A percentile compares a stretch with the other conserved stretches of the same genome.
phyloP scores from a whole-genome alignment of 2,329 filamentous ascomycete genomes.

The Teratosphaeriaceae sp. region DNA sequence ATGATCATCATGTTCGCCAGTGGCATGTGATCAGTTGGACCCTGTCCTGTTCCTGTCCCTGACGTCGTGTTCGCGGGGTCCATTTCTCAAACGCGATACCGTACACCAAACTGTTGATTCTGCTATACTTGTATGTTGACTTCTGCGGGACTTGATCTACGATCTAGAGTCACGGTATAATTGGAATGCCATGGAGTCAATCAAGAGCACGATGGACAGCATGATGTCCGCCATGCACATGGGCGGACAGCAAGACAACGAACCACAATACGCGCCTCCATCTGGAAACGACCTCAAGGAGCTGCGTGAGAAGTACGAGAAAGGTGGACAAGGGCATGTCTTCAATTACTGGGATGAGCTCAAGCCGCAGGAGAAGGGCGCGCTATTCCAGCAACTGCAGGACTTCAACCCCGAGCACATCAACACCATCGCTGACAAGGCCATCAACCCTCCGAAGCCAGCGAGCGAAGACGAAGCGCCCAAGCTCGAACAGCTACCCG shows the following conservation, averaged over 20 bases:
- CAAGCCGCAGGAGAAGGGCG: slow-evolving; percentile 62
- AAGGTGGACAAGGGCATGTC: slow-evolving; percentile 72
- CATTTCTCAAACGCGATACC: too few relatives aligned
- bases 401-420: slow-evolving; percentile 79
- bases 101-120: too few relatives aligned
- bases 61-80: too few relatives aligned
- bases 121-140: too few relatives aligned
- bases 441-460: slow-evolving; percentile 66
- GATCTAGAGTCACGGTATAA: too few relatives aligned
- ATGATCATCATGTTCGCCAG: too few relatives aligned
- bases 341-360: slow-evolving; percentile 85
- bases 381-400: slow-evolving; percentile 74
- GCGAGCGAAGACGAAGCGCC: slow-evolving; percentile 47
- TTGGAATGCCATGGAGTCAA: slow-evolving; percentile 33
- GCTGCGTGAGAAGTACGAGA: slow-evolving; percentile 65
- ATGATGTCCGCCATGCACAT: slow-evolving; percentile 38
- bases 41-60: too few relatives aligned
- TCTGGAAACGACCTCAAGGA: slow-evolving; percentile 59
- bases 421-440: slow-evolving; percentile 77
- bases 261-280: slow-evolving; percentile 45
- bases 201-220: slow-evolving; percentile 34
- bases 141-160: too few relatives aligned
- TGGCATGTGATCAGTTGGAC: too few relatives aligned
- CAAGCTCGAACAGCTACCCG: slow-evolving; percentile 78
- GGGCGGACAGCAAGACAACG: slow-evolving; percentile 28